A percentile compares a stretch with the other conserved stretches of the same genome.
phyloP scores from a whole-genome alignment of 2,329 filamentous ascomycete species.

The Exophiala oligosperma region DNA sequence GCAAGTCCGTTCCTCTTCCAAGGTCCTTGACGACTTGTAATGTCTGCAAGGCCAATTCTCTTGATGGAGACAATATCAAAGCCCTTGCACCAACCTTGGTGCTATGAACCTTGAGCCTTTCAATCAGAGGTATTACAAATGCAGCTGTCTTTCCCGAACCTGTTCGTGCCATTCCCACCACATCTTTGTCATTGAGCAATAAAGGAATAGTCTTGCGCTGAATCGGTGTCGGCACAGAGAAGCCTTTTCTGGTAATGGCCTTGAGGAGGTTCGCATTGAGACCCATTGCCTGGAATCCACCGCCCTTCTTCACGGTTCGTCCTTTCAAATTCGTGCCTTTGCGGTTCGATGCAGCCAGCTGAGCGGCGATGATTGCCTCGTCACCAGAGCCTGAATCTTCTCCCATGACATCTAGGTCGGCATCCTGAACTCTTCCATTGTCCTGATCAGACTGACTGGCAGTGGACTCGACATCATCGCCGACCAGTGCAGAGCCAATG shows the following conservation, averaged over 20 bases:
- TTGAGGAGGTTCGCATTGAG: constrained; percentile 81
- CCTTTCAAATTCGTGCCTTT: constrained; percentile 82
- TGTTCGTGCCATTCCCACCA: constrained; percentile 99
- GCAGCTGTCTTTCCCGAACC: constrained; percentile 98
- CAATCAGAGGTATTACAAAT: constrained; percentile 98
- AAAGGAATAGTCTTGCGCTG: constrained; percentile 95
- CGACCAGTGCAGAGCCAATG: constrained; percentile 76
- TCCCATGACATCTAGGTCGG: constrained; percentile 37
- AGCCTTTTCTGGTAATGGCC: constrained; percentile 90
- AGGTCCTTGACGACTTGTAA: constrained; percentile 96
- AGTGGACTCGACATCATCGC: constrained; percentile 56
- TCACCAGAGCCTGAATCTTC: constrained; percentile 63
- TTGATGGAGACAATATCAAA: constrained; percentile 85
- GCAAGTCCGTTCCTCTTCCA: constrained; percentile 83
- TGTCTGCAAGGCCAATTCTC: constrained; percentile 92
- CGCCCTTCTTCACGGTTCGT: constrained; percentile 87
- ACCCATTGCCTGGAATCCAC: constrained; percentile 94
- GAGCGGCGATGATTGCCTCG: constrained; percentile 85
- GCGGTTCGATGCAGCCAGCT: constrained; percentile 83
- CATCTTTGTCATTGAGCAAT: constrained; percentile 84
- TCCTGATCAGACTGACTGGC: constrained; percentile 36
- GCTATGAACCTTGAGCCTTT: constrained; percentile 85
- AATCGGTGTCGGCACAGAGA: constrained; percentile 93
- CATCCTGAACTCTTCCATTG: constrained; percentile 31
- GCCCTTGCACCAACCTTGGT: constrained; percentile 82